Percentiles rank a stretch among this genome's conserved stretches.
Conservation (phyloP, 2,329 filamentous ascomycete species). For the Cryphonectria radicalis region DNA sequence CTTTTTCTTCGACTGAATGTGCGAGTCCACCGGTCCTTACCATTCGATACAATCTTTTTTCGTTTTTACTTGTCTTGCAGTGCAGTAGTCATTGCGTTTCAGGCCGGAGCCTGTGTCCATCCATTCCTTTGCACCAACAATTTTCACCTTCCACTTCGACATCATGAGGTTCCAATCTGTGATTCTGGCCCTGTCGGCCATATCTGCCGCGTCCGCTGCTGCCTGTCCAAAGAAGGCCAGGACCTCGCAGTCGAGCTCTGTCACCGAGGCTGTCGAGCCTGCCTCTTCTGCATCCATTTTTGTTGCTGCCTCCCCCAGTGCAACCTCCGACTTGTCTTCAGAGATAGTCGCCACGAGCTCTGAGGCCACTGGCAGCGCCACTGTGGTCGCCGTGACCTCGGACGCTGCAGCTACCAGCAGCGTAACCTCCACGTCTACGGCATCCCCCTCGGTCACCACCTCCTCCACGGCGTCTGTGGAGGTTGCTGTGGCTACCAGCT, state of each 20-base stretch:
- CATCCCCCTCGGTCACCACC: constrained; percentile 6
- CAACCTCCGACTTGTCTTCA: neutral
- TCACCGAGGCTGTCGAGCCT: neutral
- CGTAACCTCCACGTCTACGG: neutral
- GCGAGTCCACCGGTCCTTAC: constrained; percentile 4
- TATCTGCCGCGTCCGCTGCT: constrained; percentile 11
- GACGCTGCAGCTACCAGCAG: neutral
- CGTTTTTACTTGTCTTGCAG: constrained; percentile 6
- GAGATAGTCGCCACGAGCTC: neutral
- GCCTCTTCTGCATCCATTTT: neutral
- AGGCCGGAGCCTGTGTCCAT: constrained; percentile 5
- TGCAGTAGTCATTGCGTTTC: constrained; percentile 1
- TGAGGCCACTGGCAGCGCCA: neutral
- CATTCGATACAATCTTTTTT: neutral
- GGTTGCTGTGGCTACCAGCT: neutral
- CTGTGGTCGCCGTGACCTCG: neutral
- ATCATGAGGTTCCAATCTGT: constrained; percentile 26
- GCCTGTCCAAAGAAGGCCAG: constrained; percentile 17
- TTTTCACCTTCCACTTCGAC: neutral
- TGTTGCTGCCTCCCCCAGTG: neutral
- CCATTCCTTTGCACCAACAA: neutral
- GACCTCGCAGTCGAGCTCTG: neutral
- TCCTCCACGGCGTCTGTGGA: constrained; percentile 4
- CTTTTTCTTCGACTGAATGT: neutral
- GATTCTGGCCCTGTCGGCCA: constrained; percentile 22